These are phyloP conservation scores for Condylostoma magnum DNA, from an alignment of 169 alveolate species.

Conservation along the genomic window DNA sequence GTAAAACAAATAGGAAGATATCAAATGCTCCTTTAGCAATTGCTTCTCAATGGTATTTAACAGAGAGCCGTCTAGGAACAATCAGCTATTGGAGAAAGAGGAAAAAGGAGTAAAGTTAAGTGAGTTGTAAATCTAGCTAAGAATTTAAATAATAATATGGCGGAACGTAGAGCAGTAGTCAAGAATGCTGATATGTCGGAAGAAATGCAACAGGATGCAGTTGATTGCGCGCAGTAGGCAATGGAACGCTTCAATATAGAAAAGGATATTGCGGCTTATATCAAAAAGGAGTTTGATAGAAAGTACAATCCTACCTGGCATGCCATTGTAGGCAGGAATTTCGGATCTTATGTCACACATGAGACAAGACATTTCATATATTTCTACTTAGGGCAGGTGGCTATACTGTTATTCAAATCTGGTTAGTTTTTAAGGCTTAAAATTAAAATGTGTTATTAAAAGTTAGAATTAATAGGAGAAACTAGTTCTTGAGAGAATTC, in stretches of 20 bases:
- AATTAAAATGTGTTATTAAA: no score
- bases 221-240: slow-evolving; percentile 98
- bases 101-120: background rate
- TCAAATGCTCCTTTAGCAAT: no score
- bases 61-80: no score
- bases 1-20: no score
- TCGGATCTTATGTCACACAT: slow-evolving; percentile 99
- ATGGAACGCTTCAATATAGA: slow-evolving; percentile 94
- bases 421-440: no score
- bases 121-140: background rate
- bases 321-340: slow-evolving; percentile 98
- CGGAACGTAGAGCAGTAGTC: slow-evolving; percentile 89
- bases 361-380: slow-evolving; percentile 99
- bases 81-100: background rate
- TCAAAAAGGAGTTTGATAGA: slow-evolving; percentile 99
- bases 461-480: slow-evolving; percentile 1
- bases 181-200: slow-evolving; percentile 99
- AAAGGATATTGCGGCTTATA: slow-evolving; percentile 98
- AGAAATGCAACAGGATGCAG: slow-evolving; percentile 97
- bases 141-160: slow-evolving; percentile 34
- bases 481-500: slow-evolving; percentile 18
- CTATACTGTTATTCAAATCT: slow-evolving; percentile 96
- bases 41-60: no score
- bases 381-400: slow-evolving; percentile 98
- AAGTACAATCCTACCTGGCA: slow-evolving; percentile 99